phyloP scores from a whole-genome alignment of 768 basidiomycete species.

The Paxillus involutus region DNA sequence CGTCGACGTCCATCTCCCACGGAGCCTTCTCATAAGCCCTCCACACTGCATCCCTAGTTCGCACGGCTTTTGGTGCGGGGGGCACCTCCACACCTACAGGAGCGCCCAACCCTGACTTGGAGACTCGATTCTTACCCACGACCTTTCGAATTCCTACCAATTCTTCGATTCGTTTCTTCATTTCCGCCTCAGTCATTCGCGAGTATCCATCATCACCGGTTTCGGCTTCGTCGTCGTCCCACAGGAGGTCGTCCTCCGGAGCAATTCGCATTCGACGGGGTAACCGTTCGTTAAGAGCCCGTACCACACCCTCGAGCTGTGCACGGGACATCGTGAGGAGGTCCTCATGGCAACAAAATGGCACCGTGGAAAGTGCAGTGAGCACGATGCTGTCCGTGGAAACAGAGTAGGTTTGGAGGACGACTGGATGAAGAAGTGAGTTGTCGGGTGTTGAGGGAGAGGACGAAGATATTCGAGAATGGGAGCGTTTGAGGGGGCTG shows the following conservation, averaged over 20 bases:
- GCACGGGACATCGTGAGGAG: constrained; percentile 60
- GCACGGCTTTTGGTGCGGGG: constrained; percentile 25
- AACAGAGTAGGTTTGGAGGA: constrained; percentile 57
- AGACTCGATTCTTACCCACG: constrained; percentile 31
- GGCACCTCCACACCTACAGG: constrained; percentile 26
- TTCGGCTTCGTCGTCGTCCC: background rate
- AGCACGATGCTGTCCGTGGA: constrained; percentile 57
- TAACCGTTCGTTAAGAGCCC: constrained; percentile 53
- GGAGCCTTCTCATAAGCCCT: constrained; percentile 15
- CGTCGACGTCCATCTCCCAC: constrained; percentile 27
- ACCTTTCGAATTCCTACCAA: constrained; percentile 52
- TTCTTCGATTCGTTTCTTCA: constrained; percentile 57
- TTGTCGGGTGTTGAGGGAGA: constrained; percentile 8
- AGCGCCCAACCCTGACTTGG: constrained; percentile 25
- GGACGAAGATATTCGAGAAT: constrained; percentile 8
- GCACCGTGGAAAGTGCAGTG: constrained; percentile 55
- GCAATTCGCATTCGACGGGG: constrained; percentile 54
- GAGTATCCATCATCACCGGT: constrained; percentile 12
- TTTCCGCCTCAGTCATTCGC: constrained; percentile 38
- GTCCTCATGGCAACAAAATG: constrained; percentile 78
- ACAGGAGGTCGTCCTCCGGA: constrained; percentile 29
- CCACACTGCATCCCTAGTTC: constrained; percentile 23
- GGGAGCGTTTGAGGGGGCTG: constrained; percentile 22
- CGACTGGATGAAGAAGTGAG: constrained; percentile 38
- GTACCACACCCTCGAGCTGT: constrained; percentile 53